Evolutionary conservation across 2,329 filamentous ascomycete genomes (phyloP), one percentile per base, ranked within the genome.

Genomic region (Coniosporium uncinatum): DNA sequence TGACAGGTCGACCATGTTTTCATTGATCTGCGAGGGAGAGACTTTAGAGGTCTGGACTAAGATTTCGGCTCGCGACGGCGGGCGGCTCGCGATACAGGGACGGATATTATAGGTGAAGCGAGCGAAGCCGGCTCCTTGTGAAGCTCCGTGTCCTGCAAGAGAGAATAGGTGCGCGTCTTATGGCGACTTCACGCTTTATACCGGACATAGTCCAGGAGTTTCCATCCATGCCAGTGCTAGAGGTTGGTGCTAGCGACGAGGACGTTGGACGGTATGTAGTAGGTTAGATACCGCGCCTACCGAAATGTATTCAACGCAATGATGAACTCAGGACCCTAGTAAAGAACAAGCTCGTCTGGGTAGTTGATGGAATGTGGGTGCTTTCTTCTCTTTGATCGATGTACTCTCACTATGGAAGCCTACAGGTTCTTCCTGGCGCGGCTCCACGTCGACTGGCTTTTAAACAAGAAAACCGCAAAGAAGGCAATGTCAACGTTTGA

Each of bases 321-420:
- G 1, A 16, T 6, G 42, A 22, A 5, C 39, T 57, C 4, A 49
- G 50, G 21, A 38, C 48, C 1, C 17, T 41, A 4, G 42, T 57
- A 2, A 37, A 50, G 22, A 18, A 50, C 3, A 49, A 46, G 24
- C 44, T 59, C 18, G 32, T 42, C 4, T 41, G 50, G 8, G 43
- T 50, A 6, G 50, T 46, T 11, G 47, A 56, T 22, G 53, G 53
- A 22, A 54, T 56, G 51, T 54, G 31, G 18, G 51, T 38, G 18
- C 47, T 22, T 36, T 45, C 19, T 24, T 8, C 24, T 29, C 8
- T 8, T 29, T 29, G n/a, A 29, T n/a, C n/a, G 8, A n/a, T 29
- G 8, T n/a, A 29, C 22, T 38, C 18, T 38, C 19, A 18, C 36
- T 38, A 11, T 22, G 17, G 36, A 27, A 38, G 8, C 18, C 19